phyloP scores from a whole-genome alignment of 2,329 filamentous ascomycete genomes.

The Microthyrium microscopicum region DNA sequence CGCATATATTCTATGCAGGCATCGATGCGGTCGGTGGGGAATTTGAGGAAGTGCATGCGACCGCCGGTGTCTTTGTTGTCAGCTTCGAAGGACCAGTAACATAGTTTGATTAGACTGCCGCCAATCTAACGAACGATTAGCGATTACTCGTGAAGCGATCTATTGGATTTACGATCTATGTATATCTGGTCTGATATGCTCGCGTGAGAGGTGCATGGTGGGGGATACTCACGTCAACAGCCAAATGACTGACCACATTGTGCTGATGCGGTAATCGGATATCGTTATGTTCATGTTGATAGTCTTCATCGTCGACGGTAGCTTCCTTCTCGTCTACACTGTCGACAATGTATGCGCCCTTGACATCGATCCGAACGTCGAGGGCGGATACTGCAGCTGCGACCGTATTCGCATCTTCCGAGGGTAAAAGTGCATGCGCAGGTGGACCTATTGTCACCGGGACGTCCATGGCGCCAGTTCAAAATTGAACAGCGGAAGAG shows the following conservation, averaged over 20 bases:
- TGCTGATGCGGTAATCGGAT: constrained; percentile 95
- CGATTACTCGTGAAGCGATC: constrained; percentile 6
- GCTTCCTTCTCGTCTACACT: constrained; percentile 37
- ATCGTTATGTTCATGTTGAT: constrained; percentile 66
- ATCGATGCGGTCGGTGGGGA: constrained; percentile 90
- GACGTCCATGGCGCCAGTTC: too few relatives aligned
- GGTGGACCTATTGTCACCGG: too few relatives aligned
- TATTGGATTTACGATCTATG: constrained; percentile 11
- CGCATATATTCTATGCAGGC: constrained; percentile 86
- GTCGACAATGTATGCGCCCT: constrained; percentile 91
- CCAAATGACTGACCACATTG: constrained; percentile 87
- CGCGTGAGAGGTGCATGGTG: not conserved
- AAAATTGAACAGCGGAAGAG: too few relatives aligned
- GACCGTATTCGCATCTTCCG: too few relatives aligned
- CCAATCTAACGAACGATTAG: constrained; percentile 50
- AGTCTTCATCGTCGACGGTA: constrained; percentile 26
- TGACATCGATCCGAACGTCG: constrained; percentile 84
- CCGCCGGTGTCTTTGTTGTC: constrained; percentile 51
- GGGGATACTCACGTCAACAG: constrained; percentile 67
- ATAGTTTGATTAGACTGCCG: constrained; percentile 85
- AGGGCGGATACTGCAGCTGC: too few relatives aligned
- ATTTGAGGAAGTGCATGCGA: constrained; percentile 84
- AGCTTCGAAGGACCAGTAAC: constrained; percentile 88
- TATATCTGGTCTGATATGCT: not conserved
- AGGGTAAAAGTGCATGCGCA: too few relatives aligned